Percentiles rank a stretch among this genome's conserved stretches.
Evolutionary conservation across 1,139 yeast species (phyloP).

Genomic region (Scheffersomyces quercinus): DNA sequence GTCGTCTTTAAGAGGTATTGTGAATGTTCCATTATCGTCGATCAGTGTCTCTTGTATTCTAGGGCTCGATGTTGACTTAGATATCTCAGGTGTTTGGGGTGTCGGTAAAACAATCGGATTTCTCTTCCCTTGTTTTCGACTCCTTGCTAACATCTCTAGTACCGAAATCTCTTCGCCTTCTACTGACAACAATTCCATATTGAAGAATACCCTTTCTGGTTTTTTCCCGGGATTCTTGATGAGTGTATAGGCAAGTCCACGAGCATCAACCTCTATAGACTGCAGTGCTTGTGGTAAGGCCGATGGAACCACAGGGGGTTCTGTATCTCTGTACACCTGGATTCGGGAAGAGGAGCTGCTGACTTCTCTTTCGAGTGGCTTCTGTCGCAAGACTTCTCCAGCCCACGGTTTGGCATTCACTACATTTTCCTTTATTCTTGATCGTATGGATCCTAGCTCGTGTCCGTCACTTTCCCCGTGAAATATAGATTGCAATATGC

Average conservation of each 20-base stretch:
- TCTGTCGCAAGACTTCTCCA: conserved; percentile 58
- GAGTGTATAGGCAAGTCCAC: conserved; percentile 44
- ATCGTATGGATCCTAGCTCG: conserved; percentile 50
- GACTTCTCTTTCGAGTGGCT: conserved; percentile 9
- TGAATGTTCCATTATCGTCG: conserved; percentile 26
- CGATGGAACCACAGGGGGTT: background rate
- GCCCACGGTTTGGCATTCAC: conserved; percentile 62
- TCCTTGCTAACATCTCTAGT: conserved; percentile 1
- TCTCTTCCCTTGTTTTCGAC: background rate
- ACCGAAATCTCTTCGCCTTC: conserved; percentile 67
- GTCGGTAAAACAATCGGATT: background rate
- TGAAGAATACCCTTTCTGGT: conserved; percentile 64
- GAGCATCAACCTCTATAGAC: conserved; percentile 35
- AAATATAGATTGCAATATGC: conserved; percentile 34
- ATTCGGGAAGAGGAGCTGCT: conserved; percentile 15
- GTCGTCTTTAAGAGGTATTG: conserved; percentile 36
- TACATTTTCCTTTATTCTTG: conserved; percentile 66
- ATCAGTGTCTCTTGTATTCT: background rate
- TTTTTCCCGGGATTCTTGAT: conserved; percentile 60
- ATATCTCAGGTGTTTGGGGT: background rate
- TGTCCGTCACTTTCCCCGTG: conserved; percentile 17
- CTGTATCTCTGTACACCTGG: conserved; percentile 42
- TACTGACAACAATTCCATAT: conserved; percentile 52
- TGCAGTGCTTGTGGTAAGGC: conserved; percentile 2
- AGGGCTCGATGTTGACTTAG: background rate